phyloP scores from a whole-genome alignment of 345 rosid genomes.

The Eucalyptus pauciflora region DNA sequence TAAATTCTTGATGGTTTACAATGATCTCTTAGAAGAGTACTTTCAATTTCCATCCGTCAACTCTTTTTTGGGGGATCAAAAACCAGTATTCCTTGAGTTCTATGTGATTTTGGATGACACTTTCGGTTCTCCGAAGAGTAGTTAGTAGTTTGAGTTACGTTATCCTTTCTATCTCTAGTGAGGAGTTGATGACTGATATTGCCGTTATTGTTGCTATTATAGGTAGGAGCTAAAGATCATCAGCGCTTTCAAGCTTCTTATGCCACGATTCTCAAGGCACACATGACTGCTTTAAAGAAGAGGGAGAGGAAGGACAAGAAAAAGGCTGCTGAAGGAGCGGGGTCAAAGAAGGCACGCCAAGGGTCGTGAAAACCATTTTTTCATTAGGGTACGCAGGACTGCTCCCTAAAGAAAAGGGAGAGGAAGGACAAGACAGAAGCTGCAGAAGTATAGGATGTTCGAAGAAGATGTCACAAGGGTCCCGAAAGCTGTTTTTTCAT shows the following conservation, averaged over 20 bases:
- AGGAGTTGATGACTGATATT: not conserved
- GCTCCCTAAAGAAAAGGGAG: not conserved
- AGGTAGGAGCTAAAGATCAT: slow-evolving; percentile 92
- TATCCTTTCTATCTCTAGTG: not conserved
- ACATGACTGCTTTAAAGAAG: slow-evolving; percentile 82
- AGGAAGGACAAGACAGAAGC: not conserved
- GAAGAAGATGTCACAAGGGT: not conserved
- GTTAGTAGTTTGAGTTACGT: fast-evolving
- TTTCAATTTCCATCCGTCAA: not conserved
- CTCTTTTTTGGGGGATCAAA: not conserved
- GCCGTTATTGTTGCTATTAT: not conserved
- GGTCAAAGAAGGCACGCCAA: slow-evolving; percentile 3
- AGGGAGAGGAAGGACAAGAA: slow-evolving; percentile 91
- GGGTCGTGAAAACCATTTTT: not conserved
- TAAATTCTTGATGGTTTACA: not conserved
- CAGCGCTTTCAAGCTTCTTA: slow-evolving; percentile 93
- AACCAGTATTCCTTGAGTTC: not conserved
- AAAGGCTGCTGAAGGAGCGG: slow-evolving; percentile 51
- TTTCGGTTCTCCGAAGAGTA: not conserved
- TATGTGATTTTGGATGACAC: not conserved
- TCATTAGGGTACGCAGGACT: not conserved
- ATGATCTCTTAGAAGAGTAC: not conserved
- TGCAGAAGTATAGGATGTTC: not conserved
- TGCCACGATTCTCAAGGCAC: slow-evolving; percentile 87
- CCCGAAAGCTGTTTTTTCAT: not conserved